phyloP scores from a whole-genome alignment of 2,329 filamentous ascomycete species.

The Neocatenulostroma microsporum region DNA sequence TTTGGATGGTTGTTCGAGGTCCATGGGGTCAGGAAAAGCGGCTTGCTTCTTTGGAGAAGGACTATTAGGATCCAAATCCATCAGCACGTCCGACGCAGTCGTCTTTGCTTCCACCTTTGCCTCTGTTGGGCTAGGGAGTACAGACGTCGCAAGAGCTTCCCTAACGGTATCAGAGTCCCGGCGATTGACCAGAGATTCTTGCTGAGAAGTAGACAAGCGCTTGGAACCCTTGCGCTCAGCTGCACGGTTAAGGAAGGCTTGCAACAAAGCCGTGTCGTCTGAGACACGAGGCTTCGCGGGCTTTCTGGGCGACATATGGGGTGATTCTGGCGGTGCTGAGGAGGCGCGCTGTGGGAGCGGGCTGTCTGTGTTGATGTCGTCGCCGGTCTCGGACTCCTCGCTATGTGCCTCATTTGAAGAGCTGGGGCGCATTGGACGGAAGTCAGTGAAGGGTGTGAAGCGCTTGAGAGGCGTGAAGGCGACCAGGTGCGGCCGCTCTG shows the following conservation, averaged over 20 bases:
- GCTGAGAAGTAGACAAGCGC: conserved; percentile 25
- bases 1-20: no score
- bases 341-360: conserved; percentile 15
- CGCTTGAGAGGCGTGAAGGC: conserved; percentile 24
- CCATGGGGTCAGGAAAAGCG: no score
- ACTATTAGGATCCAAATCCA: conserved; percentile 42
- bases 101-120: conserved; percentile 5
- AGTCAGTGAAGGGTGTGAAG: conserved; percentile 2
- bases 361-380: no score
- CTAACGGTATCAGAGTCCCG: conserved; percentile 42
- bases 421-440: no score
- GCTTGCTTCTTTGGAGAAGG: conserved; percentile 26
- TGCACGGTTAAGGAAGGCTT: conserved; percentile 43
- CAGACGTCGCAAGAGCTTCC: conserved; percentile 39
- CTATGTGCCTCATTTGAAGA: no score
- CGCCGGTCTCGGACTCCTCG: no score
- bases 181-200: conserved; percentile 39
- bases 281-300: conserved; percentile 28
- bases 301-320: conserved; percentile 21
- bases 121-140: conserved; percentile 38
- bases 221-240: conserved; percentile 35
- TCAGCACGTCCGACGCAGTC: conserved; percentile 36
- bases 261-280: conserved; percentile 43
- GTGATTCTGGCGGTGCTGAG: conserved; percentile 31
- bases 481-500: conserved; percentile 18